Evolutionary conservation across 2,329 filamentous ascomycete species (phyloP).

Genomic region (Rhexocercosporidium sp.): DNA sequence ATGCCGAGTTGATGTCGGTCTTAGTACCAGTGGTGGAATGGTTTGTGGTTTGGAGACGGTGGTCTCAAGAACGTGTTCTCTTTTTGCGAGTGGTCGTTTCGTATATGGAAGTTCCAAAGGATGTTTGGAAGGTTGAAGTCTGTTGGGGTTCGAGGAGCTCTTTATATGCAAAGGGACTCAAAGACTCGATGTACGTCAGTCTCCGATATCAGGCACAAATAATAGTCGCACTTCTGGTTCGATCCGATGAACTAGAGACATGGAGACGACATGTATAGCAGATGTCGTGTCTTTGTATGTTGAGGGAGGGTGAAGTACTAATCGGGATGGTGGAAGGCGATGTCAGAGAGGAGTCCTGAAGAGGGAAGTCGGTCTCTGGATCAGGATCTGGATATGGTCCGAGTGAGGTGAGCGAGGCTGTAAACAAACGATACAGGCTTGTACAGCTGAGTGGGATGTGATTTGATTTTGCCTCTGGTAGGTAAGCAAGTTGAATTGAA

Average conservation of each 20-base stretch:
- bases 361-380: slow-evolving; percentile 17
- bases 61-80: slow-evolving; percentile 13
- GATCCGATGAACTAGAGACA: slow-evolving; percentile 39
- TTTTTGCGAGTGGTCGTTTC: slow-evolving; percentile 5
- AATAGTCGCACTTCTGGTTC: slow-evolving; percentile 36
- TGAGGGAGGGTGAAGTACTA: slow-evolving; percentile 28
- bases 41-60: slow-evolving; percentile 9
- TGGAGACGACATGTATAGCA: slow-evolving; percentile 38
- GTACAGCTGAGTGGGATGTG: slow-evolving; percentile 23
- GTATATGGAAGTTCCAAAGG: slow-evolving; percentile 16
- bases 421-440: slow-evolving; percentile 1
- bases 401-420: slow-evolving; percentile 18
- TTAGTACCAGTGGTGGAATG: slow-evolving; percentile 19
- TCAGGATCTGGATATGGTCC: not conserved
- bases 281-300: slow-evolving; percentile 23
- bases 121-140: slow-evolving; percentile 20
- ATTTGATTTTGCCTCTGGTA: slow-evolving; percentile 21
- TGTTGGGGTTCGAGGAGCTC: slow-evolving; percentile 25
- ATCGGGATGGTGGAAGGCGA: slow-evolving; percentile 16
- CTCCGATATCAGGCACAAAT: slow-evolving; percentile 40
- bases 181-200: slow-evolving; percentile 36
- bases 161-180: slow-evolving; percentile 18
- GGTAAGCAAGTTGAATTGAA: slow-evolving; percentile 13
- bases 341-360: slow-evolving; percentile 10
- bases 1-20: slow-evolving; percentile 18